phyloP scores from a whole-genome alignment of 2,329 filamentous ascomycete species.

The Diplocarpon mali region DNA sequence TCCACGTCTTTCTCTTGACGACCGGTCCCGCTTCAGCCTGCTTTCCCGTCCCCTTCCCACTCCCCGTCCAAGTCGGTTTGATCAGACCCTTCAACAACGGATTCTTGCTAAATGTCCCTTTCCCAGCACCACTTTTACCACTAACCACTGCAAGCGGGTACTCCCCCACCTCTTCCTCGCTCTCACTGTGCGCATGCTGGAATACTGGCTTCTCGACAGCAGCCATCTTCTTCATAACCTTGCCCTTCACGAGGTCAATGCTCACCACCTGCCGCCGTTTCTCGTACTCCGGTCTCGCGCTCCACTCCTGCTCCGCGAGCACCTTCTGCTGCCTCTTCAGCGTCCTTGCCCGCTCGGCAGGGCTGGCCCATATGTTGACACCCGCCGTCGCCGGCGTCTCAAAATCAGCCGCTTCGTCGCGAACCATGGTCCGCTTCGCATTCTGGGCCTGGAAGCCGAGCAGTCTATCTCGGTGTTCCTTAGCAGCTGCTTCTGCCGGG shows the following conservation, averaged over 20 bases:
- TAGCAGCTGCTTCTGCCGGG: conserved; percentile 37
- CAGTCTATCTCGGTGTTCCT: conserved; percentile 54
- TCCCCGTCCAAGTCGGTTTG: conserved; percentile 23
- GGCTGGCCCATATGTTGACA: conserved; percentile 54
- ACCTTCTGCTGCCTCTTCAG: conserved; percentile 60
- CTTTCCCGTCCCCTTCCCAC: conserved; percentile 23
- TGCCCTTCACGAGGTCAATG: conserved; percentile 55
- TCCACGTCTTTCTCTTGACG: conserved; percentile 27
- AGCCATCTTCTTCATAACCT: conserved; percentile 33
- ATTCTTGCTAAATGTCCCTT: conserved; percentile 28
- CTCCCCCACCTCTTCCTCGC: conserved; percentile 21
- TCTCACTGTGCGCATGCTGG: conserved; percentile 11
- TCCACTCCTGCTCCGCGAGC: conserved; percentile 57
- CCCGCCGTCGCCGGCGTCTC: conserved; percentile 49
- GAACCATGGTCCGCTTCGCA: conserved; percentile 54
- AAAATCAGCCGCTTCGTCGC: conserved; percentile 58
- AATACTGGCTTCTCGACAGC: conserved; percentile 20
- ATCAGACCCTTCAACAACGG: conserved; percentile 28
- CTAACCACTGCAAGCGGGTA: conserved; percentile 5
- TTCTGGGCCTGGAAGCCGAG: conserved; percentile 60
- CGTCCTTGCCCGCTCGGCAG: conserved; percentile 54
- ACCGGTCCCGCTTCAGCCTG: conserved; percentile 17
- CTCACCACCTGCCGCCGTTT: conserved; percentile 58
- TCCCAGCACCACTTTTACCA: conserved; percentile 14
- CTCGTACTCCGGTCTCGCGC: conserved; percentile 57